Base-by-base conservation (phyloP, 2,329 filamentous ascomycete species). In the Alternaria sp. region DNA sequence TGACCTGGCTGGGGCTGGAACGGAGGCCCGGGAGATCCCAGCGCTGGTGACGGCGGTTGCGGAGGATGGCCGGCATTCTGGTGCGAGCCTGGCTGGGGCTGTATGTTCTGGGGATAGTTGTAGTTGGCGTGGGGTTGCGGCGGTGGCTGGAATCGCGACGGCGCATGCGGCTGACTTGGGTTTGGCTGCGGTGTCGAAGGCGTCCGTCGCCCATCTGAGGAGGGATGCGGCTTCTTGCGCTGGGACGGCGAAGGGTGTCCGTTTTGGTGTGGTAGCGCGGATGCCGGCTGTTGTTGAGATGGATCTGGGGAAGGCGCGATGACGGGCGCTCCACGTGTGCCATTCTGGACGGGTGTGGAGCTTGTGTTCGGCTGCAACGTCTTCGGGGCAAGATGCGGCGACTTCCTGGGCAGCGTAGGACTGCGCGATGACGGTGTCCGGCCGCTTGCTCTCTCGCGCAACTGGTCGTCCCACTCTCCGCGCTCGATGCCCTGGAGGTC, bases 401-500 rank as follows among this genome's bases (percentile, higher is more conserved):
- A 76, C 61, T 74, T 74, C 18, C 60, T 72, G 41, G 71, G 58
- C 20, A 69, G 64, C 20, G 66, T 72, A 20, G 74, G 73, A 55
- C 72, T 78, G 9, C 65, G 72, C 61, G 70, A 65, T 11, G 68
- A 57, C 5, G 71, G 56, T 6, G 71, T 60, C 44, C 63, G 72
- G 15, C 68, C 66, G 55, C 72, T 76, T 20, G 67, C 68, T 23
- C 58, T 69, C 33, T 76, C 72, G 26, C 64, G 67, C 60, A 82
- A 61, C 59, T 75, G 72, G 23, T 86, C 82, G 64, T 88, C 85
- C 78, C 82, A 84, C 58, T 85, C 83, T 47, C 86, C 87, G 72
- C 85, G 84, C 76, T 94, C 88, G 53, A 96, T 85, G 61, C 89
- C 85, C 43, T 84, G 82, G 55, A 96, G 88, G 68, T 97, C 91